These are phyloP conservation scores for Hawksworthiomyces lignivorus DNA, from an alignment of 2,329 filamentous ascomycete genomes.

Conservation along the genomic window DNA sequence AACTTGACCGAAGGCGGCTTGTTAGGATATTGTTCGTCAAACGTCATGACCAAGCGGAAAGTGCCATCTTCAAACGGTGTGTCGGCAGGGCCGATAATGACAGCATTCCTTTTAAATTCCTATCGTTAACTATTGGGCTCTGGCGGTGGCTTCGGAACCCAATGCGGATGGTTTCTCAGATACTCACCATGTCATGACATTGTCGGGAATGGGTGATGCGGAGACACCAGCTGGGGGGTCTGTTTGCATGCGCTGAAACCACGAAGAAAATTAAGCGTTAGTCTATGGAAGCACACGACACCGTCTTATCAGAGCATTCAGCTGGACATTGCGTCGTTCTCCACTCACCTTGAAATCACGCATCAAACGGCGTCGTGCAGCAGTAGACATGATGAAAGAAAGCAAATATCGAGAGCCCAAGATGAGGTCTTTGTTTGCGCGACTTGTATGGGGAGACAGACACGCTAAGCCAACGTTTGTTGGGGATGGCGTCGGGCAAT, in stretches of 20 bases:
- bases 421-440: no score
- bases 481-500: no score
- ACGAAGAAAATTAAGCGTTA: no score
- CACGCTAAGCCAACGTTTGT: no score
- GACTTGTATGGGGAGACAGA: no score
- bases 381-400: constrained; percentile 60
- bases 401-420: no score
- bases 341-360: constrained; percentile 86
- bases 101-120: constrained; percentile 99
- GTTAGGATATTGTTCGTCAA: constrained; percentile 98
- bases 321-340: constrained; percentile 5
- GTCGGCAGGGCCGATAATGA: constrained; percentile 94
- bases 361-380: constrained; percentile 93
- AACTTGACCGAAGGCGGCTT: constrained; percentile 98
- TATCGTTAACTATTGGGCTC: constrained; percentile 6
- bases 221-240: constrained; percentile 96
- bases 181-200: constrained; percentile 92
- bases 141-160: no score
- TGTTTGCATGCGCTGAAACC: constrained; percentile 92
- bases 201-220: constrained; percentile 89
- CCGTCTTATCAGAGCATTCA: no score
- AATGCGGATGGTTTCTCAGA: no score
- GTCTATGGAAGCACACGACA: no score
- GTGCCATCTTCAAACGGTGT: constrained; percentile 98
- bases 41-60: constrained; percentile 96